A percentile compares a stretch with the other conserved stretches of the same genome.
Evolutionary conservation across 2,329 filamentous ascomycete genomes (phyloP).

Genomic region (Paraconiothyrium sp.): DNA sequence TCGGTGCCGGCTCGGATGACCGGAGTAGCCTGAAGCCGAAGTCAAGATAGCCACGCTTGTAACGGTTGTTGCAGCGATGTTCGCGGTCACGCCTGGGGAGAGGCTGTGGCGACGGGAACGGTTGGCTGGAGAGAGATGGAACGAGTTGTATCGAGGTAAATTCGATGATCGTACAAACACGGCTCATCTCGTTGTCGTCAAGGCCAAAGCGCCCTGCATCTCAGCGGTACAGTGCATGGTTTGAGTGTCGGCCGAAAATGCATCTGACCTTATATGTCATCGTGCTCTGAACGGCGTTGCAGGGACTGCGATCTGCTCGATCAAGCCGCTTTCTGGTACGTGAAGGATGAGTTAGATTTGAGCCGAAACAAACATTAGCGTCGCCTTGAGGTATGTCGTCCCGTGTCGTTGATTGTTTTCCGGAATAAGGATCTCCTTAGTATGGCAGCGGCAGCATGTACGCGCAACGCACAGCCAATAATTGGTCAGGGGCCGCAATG

Average conservation of each 20-base stretch:
- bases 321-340: not conserved
- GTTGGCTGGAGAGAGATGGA: not conserved
- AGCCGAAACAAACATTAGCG: too few species aligned
- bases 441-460: not conserved
- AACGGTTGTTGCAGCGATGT: not conserved
- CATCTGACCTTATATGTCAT: not conserved
- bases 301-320: not conserved
- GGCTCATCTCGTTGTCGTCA: not conserved
- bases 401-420: not conserved
- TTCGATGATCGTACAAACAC: not conserved
- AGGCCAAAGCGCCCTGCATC: too few species aligned
- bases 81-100: not conserved
- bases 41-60: not conserved
- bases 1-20: not conserved
- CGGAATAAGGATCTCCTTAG: too few species aligned
- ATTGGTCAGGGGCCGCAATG: not conserved
- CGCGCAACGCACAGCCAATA: not conserved
- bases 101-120: not conserved
- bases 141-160: not conserved
- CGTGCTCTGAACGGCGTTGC: not conserved
- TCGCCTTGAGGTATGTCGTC: not conserved
- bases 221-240: not conserved
- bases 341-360: too few species aligned
- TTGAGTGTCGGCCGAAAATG: not conserved
- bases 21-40: not conserved